These are phyloP conservation scores for Prosopis cineraria DNA, from an alignment of 306 rosid genomes.

Conservation along the genomic window DNA sequence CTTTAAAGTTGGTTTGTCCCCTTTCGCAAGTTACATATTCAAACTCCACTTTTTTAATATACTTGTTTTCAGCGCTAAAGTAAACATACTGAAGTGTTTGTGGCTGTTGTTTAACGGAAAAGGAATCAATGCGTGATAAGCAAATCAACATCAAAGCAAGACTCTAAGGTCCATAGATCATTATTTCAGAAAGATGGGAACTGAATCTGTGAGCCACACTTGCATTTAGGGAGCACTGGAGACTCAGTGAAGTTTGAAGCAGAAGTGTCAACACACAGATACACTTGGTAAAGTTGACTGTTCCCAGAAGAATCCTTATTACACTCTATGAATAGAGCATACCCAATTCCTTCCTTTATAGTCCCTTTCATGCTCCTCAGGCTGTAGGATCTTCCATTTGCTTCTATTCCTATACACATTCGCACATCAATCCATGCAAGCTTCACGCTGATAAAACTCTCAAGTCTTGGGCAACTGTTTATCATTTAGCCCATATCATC, in stretches of 20 bases:
- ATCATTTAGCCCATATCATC: too few relatives aligned
- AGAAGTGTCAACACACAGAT: slow-evolving; percentile 53
- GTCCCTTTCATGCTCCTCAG: slow-evolving; percentile 44
- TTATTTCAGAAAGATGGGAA: slow-evolving; percentile 58
- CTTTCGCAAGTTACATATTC: background rate
- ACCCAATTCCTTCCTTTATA: slow-evolving; percentile 44
- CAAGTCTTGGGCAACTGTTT: too few relatives aligned
- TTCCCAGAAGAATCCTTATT: slow-evolving; percentile 46
- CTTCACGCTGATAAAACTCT: too few relatives aligned
- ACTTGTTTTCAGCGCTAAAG: background rate
- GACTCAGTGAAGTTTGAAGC: slow-evolving; percentile 48
- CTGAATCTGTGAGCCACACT: slow-evolving; percentile 44
- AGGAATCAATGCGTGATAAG: background rate
- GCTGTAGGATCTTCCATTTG: slow-evolving; percentile 52
- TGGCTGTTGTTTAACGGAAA: background rate
- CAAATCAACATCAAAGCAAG: background rate
- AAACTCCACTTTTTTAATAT: background rate
- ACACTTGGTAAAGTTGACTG: slow-evolving; percentile 56
- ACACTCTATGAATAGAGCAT: slow-evolving; percentile 49
- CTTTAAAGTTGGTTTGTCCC: too few relatives aligned
- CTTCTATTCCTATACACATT: too few relatives aligned
- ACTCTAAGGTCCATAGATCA: background rate
- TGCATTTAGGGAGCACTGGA: slow-evolving; percentile 44
- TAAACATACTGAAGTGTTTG: background rate
- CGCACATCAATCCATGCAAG: slow-evolving; percentile 15